These are phyloP conservation scores for Paspalum vaginatum DNA, from an alignment of 176 grass and related monocot species.

Conservation along the genomic window DNA sequence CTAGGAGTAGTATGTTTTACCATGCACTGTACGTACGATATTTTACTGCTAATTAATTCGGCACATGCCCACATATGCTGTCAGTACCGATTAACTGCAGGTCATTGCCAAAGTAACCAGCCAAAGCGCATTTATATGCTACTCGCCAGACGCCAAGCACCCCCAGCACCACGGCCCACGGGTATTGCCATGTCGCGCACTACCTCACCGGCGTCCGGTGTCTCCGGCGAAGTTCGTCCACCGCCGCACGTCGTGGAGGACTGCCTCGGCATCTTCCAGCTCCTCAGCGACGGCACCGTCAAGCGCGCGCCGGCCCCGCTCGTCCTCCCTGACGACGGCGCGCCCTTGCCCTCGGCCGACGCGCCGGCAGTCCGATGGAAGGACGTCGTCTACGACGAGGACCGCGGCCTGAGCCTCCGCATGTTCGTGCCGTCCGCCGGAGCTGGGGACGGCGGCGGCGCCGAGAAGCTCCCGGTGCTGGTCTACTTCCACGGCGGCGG, in stretches of 20 bases:
- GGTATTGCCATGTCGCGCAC: conserved; percentile 13
- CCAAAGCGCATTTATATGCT: too few relatives aligned
- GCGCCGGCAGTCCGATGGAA: conserved; percentile 44
- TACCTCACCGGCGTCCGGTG: conserved; percentile 4
- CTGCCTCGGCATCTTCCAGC: conserved; percentile 48
- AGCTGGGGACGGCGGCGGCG: background rate
- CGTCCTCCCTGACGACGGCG: background rate
- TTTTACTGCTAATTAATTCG: too few relatives aligned
- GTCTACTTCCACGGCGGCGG: conserved; percentile 82
- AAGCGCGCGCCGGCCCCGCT: conserved; percentile 19
- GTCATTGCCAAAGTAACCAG: too few relatives aligned
- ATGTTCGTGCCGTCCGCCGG: conserved; percentile 42
- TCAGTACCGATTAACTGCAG: too few relatives aligned
- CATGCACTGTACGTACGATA: too few relatives aligned
- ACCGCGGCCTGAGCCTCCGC: conserved; percentile 47
- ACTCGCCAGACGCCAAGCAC: background rate
- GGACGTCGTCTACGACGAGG: conserved; percentile 57
- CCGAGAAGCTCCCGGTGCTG: conserved; percentile 43
- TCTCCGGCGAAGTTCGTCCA: background rate
- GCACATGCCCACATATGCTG: too few relatives aligned
- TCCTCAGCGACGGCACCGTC: conserved; percentile 56
- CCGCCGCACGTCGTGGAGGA: conserved; percentile 48
- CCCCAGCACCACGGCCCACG: background rate
- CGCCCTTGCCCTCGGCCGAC: background rate
- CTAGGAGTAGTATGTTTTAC: too few relatives aligned